A percentile compares a stretch with the other conserved stretches of the same genome.
Conservation (phyloP, 768 basidiomycete genomes). For the Agaricus subrufescens region DNA sequence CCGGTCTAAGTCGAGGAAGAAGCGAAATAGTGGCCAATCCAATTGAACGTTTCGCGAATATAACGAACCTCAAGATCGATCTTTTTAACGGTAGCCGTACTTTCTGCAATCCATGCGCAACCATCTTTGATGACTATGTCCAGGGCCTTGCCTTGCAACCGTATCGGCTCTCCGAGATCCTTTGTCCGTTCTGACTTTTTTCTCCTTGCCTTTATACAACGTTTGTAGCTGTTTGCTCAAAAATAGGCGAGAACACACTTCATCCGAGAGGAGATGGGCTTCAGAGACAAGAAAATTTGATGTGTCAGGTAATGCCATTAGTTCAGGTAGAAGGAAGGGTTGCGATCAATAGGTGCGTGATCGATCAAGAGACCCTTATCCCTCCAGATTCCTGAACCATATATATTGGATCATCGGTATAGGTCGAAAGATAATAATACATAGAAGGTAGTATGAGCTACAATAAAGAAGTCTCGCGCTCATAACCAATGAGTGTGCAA, state of each 20-base stretch:
- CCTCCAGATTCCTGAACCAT: background rate
- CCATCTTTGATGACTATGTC: conserved; percentile 60
- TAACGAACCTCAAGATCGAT: conserved; percentile 68
- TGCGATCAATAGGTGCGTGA: background rate
- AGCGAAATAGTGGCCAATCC: background rate
- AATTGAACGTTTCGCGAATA: background rate
- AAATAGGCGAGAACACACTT: conserved; percentile 35
- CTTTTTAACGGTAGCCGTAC: conserved; percentile 67
- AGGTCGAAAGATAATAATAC: conserved; percentile 5
- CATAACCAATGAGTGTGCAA: background rate
- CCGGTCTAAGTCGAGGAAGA: conserved; percentile 57
- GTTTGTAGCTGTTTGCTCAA: background rate
- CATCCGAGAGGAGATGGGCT: conserved; percentile 59
- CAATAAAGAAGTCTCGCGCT: conserved; percentile 8
- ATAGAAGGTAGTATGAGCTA: conserved; percentile 11
- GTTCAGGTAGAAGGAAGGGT: background rate
- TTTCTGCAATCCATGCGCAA: conserved; percentile 86
- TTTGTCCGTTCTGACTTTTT: conserved; percentile 70
- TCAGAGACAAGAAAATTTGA: conserved; percentile 69
- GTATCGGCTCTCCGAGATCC: conserved; percentile 72
- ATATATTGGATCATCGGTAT: conserved; percentile 6
- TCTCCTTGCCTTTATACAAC: conserved; percentile 50
- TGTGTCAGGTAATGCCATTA: conserved; percentile 19
- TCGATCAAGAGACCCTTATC: no score
- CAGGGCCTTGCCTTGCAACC: conserved; percentile 71